Conservation (phyloP, 352 stramenopile genomes). For the Phytophthora sp. region DNA sequence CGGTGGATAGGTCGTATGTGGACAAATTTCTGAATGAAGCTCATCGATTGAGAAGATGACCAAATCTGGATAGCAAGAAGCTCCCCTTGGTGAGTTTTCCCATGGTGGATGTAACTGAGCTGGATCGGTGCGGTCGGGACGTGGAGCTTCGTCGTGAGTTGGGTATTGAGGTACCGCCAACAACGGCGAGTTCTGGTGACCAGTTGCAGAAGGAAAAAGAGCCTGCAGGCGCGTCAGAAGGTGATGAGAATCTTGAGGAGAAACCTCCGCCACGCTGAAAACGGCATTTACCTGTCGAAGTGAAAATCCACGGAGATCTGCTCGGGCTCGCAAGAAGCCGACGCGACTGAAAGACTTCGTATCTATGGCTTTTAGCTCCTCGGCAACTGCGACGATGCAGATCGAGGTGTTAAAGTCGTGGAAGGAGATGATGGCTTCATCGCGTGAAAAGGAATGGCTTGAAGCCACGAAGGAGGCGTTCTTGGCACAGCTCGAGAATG, state of each 20-base stretch:
- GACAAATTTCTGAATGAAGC: slow-evolving; percentile 19
- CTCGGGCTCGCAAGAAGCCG: slow-evolving; percentile 6
- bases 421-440: slow-evolving; percentile 15
- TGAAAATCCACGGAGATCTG: slow-evolving; percentile 4
- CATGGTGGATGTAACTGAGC: background rate
- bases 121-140: background rate
- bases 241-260: slow-evolving; percentile 21
- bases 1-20: slow-evolving; percentile 12
- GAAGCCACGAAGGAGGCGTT: slow-evolving; percentile 14
- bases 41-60: slow-evolving; percentile 3
- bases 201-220: background rate
- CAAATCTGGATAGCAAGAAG: slow-evolving; percentile 8
- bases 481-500: slow-evolving; percentile 19
- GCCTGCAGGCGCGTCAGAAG: background rate
- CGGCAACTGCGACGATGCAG: slow-evolving; percentile 4
- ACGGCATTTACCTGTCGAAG: slow-evolving; percentile 17
- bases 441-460: slow-evolving; percentile 2
- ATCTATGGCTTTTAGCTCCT: slow-evolving; percentile 10
- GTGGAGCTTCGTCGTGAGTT: background rate
- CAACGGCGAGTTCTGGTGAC: background rate
- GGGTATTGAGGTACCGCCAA: background rate
- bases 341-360: slow-evolving; percentile 2
- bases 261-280: slow-evolving; percentile 2
- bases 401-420: slow-evolving; percentile 8
- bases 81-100: slow-evolving; percentile 4